Evolutionary conservation across 495 filamentous ascomycete genomes (phyloP), one percentile per base, ranked within the genome.

Genomic region (Aspergillus hancockii): DNA sequence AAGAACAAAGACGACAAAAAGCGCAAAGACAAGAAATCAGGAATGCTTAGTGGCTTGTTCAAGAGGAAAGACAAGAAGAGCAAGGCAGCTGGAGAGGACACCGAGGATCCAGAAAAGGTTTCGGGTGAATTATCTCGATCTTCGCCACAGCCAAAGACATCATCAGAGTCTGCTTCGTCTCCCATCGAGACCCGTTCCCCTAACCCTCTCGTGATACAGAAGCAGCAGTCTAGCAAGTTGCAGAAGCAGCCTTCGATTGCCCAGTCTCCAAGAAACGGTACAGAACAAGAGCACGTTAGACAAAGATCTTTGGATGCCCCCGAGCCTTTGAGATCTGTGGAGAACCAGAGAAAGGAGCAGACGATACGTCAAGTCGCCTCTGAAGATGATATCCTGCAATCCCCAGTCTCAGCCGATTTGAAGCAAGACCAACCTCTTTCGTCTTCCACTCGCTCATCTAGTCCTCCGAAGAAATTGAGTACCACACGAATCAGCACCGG

Each of bases 21-120:
- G 68, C 88, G 89, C 47, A 93, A 93, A 66, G 90, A 97, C 57
- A 96, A 96, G 79, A 96, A 94, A 68, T 81, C 86, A 14, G 90
- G 92, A 50, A 96, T 93, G 75, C 86, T 99, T 50, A 92, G 92
- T 65, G 93, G 92, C 41, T 81, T 98, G 64, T 99, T 99, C 81
- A 97, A 96, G 66, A 81, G 91, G 55, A 97, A 95, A 66, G 91
- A 96, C 62, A 96, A 92, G 79, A 97, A 90, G 70, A 77, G 76
- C 54, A 89, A 87, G 63, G 72, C 79, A 45, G 78, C 80, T 9
- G 89, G 90, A 51, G 86, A 90, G 46, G 89, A 89, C 52, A 77
- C 82, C 10, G 88, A 91, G 25, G 75, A 79, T 2, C 59, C 62
- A 18, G 85, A 89, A 56, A 90, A 88, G 69, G 76, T 81, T 47